A percentile compares a stretch with the other conserved stretches of the same genome.
Evolutionary conservation across 164 flowering plant genomes (phyloP).

Genomic region (Stephania yunnanensis): DNA sequence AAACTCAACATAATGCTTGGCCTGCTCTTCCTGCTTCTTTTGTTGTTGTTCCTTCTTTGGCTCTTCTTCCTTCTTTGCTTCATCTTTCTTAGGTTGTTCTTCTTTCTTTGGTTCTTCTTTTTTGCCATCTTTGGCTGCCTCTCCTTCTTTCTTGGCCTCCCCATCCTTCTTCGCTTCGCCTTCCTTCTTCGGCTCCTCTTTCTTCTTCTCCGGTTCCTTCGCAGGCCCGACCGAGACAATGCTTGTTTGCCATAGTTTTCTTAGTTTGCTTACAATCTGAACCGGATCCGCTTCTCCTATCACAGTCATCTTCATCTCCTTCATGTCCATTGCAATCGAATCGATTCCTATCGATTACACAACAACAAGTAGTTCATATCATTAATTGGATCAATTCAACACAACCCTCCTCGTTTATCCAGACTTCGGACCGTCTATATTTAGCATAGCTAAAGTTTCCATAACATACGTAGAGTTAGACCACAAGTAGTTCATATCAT

Average conservation of each 20-base stretch:
- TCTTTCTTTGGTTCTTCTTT: conserved; percentile 22
- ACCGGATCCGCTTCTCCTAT: conserved; percentile 75
- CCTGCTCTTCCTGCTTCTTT: conserved; percentile 9
- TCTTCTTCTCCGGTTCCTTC: conserved; percentile 50
- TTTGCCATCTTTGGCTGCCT: conserved; percentile 7
- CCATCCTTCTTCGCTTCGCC: conserved; percentile 17
- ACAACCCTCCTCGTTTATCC: too few relatives aligned
- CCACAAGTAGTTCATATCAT: too few relatives aligned
- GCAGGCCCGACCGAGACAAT: conserved; percentile 56
- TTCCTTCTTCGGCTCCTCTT: conserved; percentile 29
- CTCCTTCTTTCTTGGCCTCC: conserved; percentile 16
- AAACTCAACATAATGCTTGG: conserved; percentile 34
- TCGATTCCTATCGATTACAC: conserved; percentile 52
- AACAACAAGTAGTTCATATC: too few relatives aligned
- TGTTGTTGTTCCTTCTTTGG: conserved; percentile 7
- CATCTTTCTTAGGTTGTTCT: conserved; percentile 22
- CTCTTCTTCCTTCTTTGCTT: conserved; percentile 14
- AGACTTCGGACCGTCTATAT: too few relatives aligned
- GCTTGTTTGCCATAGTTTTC: conserved; percentile 43
- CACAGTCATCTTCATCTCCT: conserved; percentile 61
- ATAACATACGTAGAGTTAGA: too few relatives aligned
- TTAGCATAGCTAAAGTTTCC: too few relatives aligned
- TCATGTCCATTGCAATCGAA: conserved; percentile 72
- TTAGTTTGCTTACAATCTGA: conserved; percentile 39
- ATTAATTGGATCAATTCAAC: too few relatives aligned